These are phyloP conservation scores for Wickerhamiella bombiphila DNA, from an alignment of 805 yeast genomes.

Conservation along the genomic window DNA sequence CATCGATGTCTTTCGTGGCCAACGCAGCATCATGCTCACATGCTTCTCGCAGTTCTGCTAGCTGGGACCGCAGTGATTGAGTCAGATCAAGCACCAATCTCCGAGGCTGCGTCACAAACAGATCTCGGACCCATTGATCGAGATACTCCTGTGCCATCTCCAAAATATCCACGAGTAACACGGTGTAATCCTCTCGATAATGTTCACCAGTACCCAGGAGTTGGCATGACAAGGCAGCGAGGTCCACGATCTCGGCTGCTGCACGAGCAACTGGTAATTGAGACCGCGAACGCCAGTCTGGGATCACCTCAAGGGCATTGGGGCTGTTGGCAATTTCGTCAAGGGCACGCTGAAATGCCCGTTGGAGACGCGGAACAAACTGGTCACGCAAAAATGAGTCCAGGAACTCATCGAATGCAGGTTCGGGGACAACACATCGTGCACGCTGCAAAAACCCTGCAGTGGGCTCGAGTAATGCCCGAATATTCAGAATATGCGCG, in stretches of 20 bases:
- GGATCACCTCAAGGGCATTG: conserved; percentile 26
- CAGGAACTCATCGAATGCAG: conserved; percentile 29
- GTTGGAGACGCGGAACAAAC: conserved; percentile 50
- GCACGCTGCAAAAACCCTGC: conserved; percentile 53
- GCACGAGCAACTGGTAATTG: conserved; percentile 26
- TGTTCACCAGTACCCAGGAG: conserved; percentile 45
- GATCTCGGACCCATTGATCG: conserved; percentile 8
- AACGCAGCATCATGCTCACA: neutral
- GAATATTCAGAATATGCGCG: conserved; percentile 64
- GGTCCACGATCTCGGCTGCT: conserved; percentile 32
- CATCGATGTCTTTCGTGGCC: conserved; percentile 9
- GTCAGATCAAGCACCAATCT: neutral
- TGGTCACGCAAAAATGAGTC: conserved; percentile 46
- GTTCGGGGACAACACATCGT: conserved; percentile 26
- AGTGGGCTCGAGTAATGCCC: conserved; percentile 60
- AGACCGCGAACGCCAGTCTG: conserved; percentile 19
- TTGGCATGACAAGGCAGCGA: conserved; percentile 35
- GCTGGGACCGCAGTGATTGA: neutral
- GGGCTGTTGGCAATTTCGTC: conserved; percentile 30
- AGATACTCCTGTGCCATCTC: conserved; percentile 12
- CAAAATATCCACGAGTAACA: conserved; percentile 20
- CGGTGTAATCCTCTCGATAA: conserved; percentile 42
- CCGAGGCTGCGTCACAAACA: conserved; percentile 1
- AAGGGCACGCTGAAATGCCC: conserved; percentile 39
- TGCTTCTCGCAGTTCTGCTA: neutral